These are phyloP conservation scores for Thymus quinquecostatus DNA, from an alignment of 257 asterid genomes.

Conservation along the genomic window DNA sequence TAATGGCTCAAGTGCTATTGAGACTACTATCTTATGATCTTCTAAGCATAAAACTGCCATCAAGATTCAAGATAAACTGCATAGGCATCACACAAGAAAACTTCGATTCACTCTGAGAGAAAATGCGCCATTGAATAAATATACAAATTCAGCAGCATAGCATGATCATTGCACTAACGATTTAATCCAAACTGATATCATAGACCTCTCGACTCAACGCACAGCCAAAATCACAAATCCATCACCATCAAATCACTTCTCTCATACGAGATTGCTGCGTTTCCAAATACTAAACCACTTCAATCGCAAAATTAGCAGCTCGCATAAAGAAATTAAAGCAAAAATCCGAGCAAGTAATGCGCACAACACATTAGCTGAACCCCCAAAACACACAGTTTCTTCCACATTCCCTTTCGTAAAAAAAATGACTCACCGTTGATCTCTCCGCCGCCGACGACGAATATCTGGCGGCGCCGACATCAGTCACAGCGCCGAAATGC, in stretches of 20 bases:
- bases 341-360: background rate
- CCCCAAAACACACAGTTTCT: conserved; percentile 14
- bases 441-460: conserved; percentile 44
- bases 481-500: conserved; percentile 36
- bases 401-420: conserved; percentile 45
- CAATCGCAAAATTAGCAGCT: background rate
- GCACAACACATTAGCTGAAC: conserved; percentile 11
- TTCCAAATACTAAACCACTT: background rate
- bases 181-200: background rate
- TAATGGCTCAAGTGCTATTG: background rate
- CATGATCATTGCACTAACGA: background rate
- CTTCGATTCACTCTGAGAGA: background rate
- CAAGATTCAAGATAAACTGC: conserved; percentile 1
- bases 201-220: background rate
- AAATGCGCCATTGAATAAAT: background rate
- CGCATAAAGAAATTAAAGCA: background rate
- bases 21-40: background rate
- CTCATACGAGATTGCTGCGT: background rate
- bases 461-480: conserved; percentile 44
- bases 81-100: conserved; percentile 15
- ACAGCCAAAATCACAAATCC: conserved; percentile 10
- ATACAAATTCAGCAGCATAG: conserved; percentile 4
- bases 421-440: conserved; percentile 35
- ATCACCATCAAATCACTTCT: background rate
- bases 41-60: background rate